Evolutionary conservation across 2,329 filamentous ascomycete genomes (phyloP), one percentile per base, ranked within the genome.

Genomic region (Fusarium oligoseptatum): DNA sequence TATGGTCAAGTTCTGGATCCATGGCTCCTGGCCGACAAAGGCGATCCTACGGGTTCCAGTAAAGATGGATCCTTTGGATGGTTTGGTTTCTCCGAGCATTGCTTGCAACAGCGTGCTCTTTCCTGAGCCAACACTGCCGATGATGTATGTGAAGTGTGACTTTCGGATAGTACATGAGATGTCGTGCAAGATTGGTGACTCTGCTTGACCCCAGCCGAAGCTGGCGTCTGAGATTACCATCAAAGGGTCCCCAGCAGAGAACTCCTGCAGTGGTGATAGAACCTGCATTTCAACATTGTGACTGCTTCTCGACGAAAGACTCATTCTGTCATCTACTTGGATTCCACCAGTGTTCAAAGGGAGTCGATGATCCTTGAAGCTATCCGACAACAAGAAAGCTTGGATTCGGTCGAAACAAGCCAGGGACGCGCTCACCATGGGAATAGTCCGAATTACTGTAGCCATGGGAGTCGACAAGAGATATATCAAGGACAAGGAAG

Each of bases 401-500:
- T 68, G 66, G 36, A 68, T 68, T 10, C 66, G 66, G 17, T 62
- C 55, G 14, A 68, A 68, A 9, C 66, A 68, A 15, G 64, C 66
- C 12, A 68, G n/a, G 1, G 66, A 67, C 6, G 55, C 52, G 9
- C 50, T 67, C 7, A 67, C 41, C 37, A 37, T 39, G 6, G 69
- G 69, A 20, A 71, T 71, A 0, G 67, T 36, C 2, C 69, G 62
- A 34, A 71, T 70, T 7, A 71, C 50, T 0, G 50, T 63, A 1
- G 55, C 50, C 62, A 71, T 48, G 4, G 69, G 69, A 34, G 20
- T 58, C 1, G 69, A 71, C 7, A 70, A 43, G 2, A 71, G 67
- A 39, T 71, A 71, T 17, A 71, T 71, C n/a, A 71, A 56, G 1
- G 69, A 71, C 5, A 71, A 67, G 3, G 69, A 70, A 12, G 62